A percentile compares a stretch with the other conserved stretches of the same genome.
Evolutionary conservation across 495 filamentous ascomycete species (phyloP).

Genomic region (Penicillium macrosclerotiorum): DNA sequence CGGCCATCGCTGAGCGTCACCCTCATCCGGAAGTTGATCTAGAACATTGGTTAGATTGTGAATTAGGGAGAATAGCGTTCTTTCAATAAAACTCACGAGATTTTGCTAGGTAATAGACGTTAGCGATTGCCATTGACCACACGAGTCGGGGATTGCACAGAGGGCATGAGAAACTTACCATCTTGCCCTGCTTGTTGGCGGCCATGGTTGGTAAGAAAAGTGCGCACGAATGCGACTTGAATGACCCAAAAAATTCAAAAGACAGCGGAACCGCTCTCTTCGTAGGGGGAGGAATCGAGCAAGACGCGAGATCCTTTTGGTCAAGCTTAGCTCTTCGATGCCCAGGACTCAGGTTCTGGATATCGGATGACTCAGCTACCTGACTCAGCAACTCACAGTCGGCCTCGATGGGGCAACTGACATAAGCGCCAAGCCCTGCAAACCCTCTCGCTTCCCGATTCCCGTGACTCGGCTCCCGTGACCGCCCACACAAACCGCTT

Average conservation of each 20-base stretch:
- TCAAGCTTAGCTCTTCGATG: conserved; percentile 24
- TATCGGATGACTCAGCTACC: conserved; percentile 18
- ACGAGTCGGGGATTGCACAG: conserved; percentile 25
- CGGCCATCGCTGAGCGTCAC: conserved; percentile 93
- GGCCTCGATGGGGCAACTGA: background rate
- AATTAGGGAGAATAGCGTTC: background rate
- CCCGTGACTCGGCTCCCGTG: conserved; percentile 26
- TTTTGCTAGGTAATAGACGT: conserved; percentile 75
- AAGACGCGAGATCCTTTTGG: conserved; percentile 17
- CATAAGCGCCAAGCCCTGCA: conserved; percentile 34
- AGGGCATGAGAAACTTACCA: conserved; percentile 69
- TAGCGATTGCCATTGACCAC: conserved; percentile 69
- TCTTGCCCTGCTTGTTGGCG: conserved; percentile 94
- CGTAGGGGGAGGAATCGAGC: conserved; percentile 14
- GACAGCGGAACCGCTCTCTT: conserved; percentile 26
- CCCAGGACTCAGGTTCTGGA: conserved; percentile 22
- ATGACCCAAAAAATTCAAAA: conserved; percentile 54
- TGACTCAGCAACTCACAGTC: background rate
- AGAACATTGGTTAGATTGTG: conserved; percentile 27
- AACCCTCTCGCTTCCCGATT: conserved; percentile 44
- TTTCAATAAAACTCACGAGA: conserved; percentile 67
- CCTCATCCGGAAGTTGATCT: conserved; percentile 99
- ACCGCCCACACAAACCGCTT: conserved; percentile 44
- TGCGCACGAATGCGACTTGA: conserved; percentile 69
- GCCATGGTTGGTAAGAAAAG: conserved; percentile 62